Base-by-base conservation (phyloP, 805 yeast species). In the Wickerhamomyces tratensis region DNA sequence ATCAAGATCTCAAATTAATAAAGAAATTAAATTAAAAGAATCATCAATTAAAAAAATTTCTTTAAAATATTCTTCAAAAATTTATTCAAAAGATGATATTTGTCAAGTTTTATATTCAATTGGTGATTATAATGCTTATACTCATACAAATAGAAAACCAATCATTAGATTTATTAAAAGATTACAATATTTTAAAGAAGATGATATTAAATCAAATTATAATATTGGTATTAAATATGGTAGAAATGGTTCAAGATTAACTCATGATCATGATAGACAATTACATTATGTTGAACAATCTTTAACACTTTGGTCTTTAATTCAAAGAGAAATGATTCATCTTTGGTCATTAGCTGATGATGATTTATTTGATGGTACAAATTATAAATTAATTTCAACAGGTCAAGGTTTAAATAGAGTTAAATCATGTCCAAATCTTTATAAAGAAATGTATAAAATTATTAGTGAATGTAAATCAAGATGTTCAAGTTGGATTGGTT, bases 381-480 rank as follows among this genome's bases (percentile, higher is more conserved):
- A 65, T 25, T 84, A 85, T 53, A 71, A 71, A 47, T 61, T 84
- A 27, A 67, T 76, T 7, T 81, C 83, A 41, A 84, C 93, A 0
- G 94, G 93, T 4, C 94, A 84, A 61, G 94, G 94, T 30, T 65
- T 85, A 26, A 82, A 84, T 56, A 72, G 94, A 49, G 75, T 84
- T 42, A 85, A 85, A 59, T 59, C 84, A 3, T 82, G 89, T 51
- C 93, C 93, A 2, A 63, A 71, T 9, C 70, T 84, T 30, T 71
- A 77, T 58, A 71, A 82, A 42, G 78, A 78, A 42, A 85, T 85
- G 89, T 81, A 81, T 49, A 71, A 68, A 45, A 76, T 85, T 45
- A 67, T 84, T 39, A 59, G 69, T n/a, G 79, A 78, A 44, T 84
- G 84, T 38, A 85, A 84, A 53, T 58, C 65, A 30, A 68, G 69